Base-by-base conservation (phyloP, 75 land plant species). In the Cunninghamia lanceolata region DNA sequence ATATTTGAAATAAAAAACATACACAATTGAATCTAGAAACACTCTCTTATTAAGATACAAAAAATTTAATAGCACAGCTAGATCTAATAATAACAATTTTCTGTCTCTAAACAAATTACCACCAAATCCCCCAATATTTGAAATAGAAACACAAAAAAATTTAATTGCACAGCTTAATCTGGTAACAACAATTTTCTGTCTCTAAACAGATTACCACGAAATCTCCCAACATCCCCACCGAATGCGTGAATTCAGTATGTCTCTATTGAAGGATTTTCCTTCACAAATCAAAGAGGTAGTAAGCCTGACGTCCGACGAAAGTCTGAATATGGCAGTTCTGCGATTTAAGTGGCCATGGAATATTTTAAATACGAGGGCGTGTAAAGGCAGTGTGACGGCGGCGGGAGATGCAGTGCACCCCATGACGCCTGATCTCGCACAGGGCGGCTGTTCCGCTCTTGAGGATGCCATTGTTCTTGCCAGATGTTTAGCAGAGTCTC, bases 341-440 rank as follows among this genome's bases (percentile, higher is more conserved):
- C 7, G 87, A 83, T 83, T 89, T 82, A 25, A 92, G 43, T 71
- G 50, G 86, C 90, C 91, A 15, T 89, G 89, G 89, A 43, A 81
- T 25, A 30, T 89, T 43, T 17, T 85, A 0, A 38, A 74, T 2
- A 78, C 83, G 19, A 50, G 45, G 3, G 28, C 81, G 15, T 19
- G 81, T 73, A 52, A 59, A n/a, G 89, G 89, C 25, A 52, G 71
- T 38, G 91, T 91, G 68, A 88, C 93, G 5, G 88, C 90, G 43
- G 94, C 94, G 14, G 94, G 95, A 9, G 95, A 94, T 42, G 95
- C 95, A 6, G 53, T 93, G 89, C 95, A 94, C 82, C 95, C 93
- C 17, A 89, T 91, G 89, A 93, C 94, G 3, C 95, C 95, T 25
- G 92, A 94, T 82, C 85, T 94, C 21, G 94, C 90, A 28, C 95